phyloP scores from a whole-genome alignment of 2,329 filamentous ascomycete species.

The Leptographium flavum region DNA sequence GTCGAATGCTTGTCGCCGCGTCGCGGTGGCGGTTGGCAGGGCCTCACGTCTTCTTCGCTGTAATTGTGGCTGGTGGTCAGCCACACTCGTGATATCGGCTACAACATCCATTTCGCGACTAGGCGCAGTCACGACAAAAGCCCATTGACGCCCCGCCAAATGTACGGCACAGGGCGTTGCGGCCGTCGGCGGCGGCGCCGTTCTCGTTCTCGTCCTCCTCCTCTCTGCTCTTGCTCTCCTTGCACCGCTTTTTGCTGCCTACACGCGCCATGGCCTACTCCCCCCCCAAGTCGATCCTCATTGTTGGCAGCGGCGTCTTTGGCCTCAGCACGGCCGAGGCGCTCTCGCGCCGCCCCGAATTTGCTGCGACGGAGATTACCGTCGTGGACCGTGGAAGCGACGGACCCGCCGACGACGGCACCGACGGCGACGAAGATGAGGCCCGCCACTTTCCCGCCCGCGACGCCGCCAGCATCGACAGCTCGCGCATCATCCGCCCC shows the following conservation, averaged over 20 bases:
- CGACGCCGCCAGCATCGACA: constrained; percentile 48
- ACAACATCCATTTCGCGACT: background rate
- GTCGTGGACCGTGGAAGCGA: constrained; percentile 39
- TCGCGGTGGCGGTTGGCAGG: background rate
- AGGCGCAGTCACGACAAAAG: too few relatives aligned
- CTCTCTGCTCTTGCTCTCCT: background rate
- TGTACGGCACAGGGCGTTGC: too few relatives aligned
- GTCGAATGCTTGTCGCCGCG: too few relatives aligned
- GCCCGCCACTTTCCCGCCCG: constrained; percentile 39
- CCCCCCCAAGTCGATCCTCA: constrained; percentile 41
- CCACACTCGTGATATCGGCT: background rate
- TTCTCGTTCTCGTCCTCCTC: too few relatives aligned
- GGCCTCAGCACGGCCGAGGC: constrained; percentile 50
- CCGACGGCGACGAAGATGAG: constrained; percentile 5
- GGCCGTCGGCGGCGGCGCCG: too few relatives aligned
- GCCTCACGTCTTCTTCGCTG: too few relatives aligned
- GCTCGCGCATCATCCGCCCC: constrained; percentile 47
- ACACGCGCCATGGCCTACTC: constrained; percentile 12
- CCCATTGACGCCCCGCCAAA: too few relatives aligned
- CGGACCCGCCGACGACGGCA: background rate
- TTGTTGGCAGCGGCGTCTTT: constrained; percentile 55
- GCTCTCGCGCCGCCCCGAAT: constrained; percentile 46
- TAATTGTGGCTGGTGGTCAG: too few relatives aligned
- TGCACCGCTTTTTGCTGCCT: background rate
- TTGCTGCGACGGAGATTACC: constrained; percentile 39